Evolutionary conservation across 768 basidiomycete species (phyloP).

Genomic region (Russula sp.): DNA sequence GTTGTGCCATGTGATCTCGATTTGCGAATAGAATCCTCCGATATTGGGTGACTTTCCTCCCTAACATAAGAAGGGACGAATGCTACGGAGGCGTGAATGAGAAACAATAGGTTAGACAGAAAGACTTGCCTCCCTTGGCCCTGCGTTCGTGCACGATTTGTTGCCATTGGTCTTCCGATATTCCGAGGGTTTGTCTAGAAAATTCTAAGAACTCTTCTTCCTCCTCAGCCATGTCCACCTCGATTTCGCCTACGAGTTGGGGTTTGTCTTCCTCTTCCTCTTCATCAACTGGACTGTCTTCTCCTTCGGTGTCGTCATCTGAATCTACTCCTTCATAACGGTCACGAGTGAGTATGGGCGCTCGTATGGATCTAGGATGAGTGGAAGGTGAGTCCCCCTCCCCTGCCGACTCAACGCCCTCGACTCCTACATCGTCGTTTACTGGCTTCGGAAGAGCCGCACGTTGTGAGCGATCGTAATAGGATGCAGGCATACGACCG

Average conservation of each 20-base stretch:
- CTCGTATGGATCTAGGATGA: slow-evolving; percentile 50
- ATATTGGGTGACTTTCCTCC: slow-evolving; percentile 21
- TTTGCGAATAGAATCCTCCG: not conserved
- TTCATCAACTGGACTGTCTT: slow-evolving; percentile 48
- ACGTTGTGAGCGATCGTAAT: slow-evolving; percentile 65
- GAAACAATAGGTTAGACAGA: not conserved
- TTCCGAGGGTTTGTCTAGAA: slow-evolving; percentile 86
- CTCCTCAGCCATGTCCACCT: slow-evolving; percentile 90
- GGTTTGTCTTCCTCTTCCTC: slow-evolving; percentile 82
- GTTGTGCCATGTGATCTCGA: not conserved
- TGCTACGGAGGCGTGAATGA: slow-evolving; percentile 24
- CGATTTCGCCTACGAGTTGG: slow-evolving; percentile 77
- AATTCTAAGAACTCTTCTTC: slow-evolving; percentile 95
- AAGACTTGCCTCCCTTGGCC: slow-evolving; percentile 71
- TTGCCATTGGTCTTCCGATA: slow-evolving; percentile 84
- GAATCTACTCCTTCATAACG: slow-evolving; percentile 91
- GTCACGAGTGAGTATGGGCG: slow-evolving; percentile 78
- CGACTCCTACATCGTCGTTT: slow-evolving; percentile 42
- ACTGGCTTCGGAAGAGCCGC: slow-evolving; percentile 49
- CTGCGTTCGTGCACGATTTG: slow-evolving; percentile 79
- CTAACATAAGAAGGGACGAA: slow-evolving; percentile 32
- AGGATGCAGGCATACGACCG: slow-evolving; percentile 78
- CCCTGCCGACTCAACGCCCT: not conserved
- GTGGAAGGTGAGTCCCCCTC: slow-evolving; percentile 5
- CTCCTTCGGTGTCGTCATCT: slow-evolving; percentile 80